These are phyloP conservation scores for Tylopilus subfusipes DNA, from an alignment of 768 basidiomycete genomes.

Conservation along the genomic window DNA sequence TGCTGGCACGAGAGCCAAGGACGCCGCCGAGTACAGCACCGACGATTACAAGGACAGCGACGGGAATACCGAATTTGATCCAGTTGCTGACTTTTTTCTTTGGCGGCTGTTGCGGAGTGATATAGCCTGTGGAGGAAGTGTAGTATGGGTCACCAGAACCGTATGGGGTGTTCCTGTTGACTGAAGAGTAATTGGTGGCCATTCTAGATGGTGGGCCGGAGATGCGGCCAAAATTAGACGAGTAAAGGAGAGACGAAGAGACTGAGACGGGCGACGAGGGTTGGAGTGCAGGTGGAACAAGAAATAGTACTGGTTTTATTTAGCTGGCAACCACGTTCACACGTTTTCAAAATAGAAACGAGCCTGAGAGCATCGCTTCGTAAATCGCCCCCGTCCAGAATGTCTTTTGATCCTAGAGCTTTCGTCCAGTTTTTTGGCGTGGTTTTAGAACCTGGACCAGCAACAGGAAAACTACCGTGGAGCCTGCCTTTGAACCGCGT, in stretches of 20 bases:
- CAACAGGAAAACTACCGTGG: neutral
- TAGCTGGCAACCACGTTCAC: conserved; percentile 11
- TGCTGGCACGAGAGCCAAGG: conserved; percentile 59
- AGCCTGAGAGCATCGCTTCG: too few species aligned
- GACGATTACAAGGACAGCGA: conserved; percentile 57
- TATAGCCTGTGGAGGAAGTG: conserved; percentile 65
- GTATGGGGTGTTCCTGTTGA: conserved; percentile 41
- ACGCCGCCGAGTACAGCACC: conserved; percentile 78
- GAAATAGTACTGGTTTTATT: too few species aligned
- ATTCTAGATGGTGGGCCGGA: conserved; percentile 28
- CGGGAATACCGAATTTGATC: conserved; percentile 73
- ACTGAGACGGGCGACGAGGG: conserved; percentile 11
- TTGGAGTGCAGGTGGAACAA: neutral
- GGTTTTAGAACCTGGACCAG: too few species aligned
- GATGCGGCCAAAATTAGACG: conserved; percentile 8
- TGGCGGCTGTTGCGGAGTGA: conserved; percentile 44
- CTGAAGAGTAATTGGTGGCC: conserved; percentile 39
- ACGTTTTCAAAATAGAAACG: conserved; percentile 10
- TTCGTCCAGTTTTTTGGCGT: too few species aligned
- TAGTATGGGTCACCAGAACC: conserved; percentile 68
- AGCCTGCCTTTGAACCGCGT: too few species aligned
- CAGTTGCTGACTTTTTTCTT: conserved; percentile 64
- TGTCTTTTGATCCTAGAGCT: too few species aligned
- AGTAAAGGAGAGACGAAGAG: conserved; percentile 24
- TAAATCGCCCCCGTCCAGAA: too few species aligned